Percentiles rank a stretch among this genome's conserved stretches.
These are phyloP conservation scores for Coemansia sp. DNA, from an alignment of 192 early-diverging fungal species.

Conservation along the genomic window DNA sequence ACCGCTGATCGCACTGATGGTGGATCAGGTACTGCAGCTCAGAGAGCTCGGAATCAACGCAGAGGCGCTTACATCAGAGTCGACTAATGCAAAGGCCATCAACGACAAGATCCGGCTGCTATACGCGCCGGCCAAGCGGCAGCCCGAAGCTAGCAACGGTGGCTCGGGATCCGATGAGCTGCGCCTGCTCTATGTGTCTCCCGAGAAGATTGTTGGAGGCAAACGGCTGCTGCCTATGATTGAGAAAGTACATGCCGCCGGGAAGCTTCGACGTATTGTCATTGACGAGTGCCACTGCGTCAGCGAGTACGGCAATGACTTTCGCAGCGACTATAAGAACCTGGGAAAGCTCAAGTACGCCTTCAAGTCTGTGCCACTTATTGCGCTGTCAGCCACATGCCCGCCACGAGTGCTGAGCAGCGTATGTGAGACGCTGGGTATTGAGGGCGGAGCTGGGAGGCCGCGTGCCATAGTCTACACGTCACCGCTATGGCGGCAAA, in stretches of 20 bases:
- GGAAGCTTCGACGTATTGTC: constrained; percentile 46
- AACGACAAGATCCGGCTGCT: constrained; percentile 26
- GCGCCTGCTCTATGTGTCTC: constrained; percentile 55
- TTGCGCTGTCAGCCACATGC: constrained; percentile 79
- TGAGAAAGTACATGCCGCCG: constrained; percentile 42
- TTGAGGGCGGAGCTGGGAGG: constrained; percentile 35
- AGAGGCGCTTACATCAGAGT: constrained; percentile 49
- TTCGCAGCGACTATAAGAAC: constrained; percentile 57
- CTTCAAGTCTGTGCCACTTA: constrained; percentile 65
- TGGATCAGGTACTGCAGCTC: constrained; percentile 56
- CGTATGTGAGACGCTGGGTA: constrained; percentile 56
- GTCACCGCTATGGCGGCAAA: constrained; percentile 62
- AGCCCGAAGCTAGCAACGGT: not conserved
- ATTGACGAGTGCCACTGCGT: constrained; percentile 60
- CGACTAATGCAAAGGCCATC: constrained; percentile 35
- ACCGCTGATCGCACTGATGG: constrained; percentile 56
- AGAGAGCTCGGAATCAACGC: constrained; percentile 33
- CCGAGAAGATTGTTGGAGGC: constrained; percentile 52
- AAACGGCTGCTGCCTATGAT: constrained; percentile 49
- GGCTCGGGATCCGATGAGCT: constrained; percentile 5
- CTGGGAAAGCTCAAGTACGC: constrained; percentile 51
- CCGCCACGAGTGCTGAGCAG: constrained; percentile 56
- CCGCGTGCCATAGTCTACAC: constrained; percentile 58
- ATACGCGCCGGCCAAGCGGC: constrained; percentile 4
- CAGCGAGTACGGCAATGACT: constrained; percentile 57